Evolutionary conservation across 1,284 basidiomycete species (phyloP), one percentile per base, ranked within the genome.

Genomic region (Microstroma glucosiphilum): DNA sequence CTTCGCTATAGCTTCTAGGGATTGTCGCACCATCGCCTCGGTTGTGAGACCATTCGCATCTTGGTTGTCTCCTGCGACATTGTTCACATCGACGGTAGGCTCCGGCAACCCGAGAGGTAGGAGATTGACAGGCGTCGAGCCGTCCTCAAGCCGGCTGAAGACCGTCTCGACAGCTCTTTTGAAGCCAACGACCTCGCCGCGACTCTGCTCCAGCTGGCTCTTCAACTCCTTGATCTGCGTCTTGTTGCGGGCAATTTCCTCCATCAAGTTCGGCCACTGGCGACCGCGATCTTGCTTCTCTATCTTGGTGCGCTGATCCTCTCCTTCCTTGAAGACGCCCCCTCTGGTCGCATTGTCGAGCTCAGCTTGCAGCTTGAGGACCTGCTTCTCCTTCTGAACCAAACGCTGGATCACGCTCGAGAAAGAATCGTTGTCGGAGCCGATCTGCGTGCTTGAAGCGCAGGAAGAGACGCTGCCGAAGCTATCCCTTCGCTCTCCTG

Each of bases 91-190:
- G 19, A 43, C 40, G 8, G 61, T 57, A 0, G 57, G 25, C 1
- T 51, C 54, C 9, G 58, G 46, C 40, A 59, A 51, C 25, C 49
- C 59, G n/a, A 53, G 59, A 46, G 63, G 60, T 25, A 62, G 53
- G 53, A 63, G 63, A 40, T 60, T 66, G 55, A 64, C 67, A 42
- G 54, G 37, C 64, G 30, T 37, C 30, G 30, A 19, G 23, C 61
- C 40, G 43, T 41, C 48, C 19, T 51, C 42, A n/a, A 92, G 88
- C 17, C 89, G 84, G 19, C 87, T 87, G 77, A 90, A 90, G 7
- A 93, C 88, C 7, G 89, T 88, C 77, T 91, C 89, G 48, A 94
- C 82, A 13, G 89, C 89, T 15, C 88, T 86, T 73, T 91, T 91
- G 56, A 92, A 83, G 71, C 88, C 89, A 1, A 85, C 73, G 58